Evolutionary conservation across 2,329 filamentous ascomycete genomes (phyloP).

Genomic region (Arthrinium puccinioides): DNA sequence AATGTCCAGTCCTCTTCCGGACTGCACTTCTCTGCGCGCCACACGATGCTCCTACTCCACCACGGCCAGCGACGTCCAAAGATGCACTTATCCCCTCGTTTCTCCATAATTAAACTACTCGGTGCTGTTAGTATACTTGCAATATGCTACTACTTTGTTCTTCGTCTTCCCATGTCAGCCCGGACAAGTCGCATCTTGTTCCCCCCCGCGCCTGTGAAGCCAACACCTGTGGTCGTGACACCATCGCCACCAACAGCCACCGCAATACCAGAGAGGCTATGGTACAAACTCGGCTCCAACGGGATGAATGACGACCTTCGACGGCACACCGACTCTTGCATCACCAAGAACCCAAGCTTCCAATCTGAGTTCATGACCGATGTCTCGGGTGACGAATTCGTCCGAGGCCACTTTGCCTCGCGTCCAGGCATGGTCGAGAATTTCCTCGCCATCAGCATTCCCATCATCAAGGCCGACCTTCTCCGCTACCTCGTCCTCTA

Average conservation of each 20-base stretch:
- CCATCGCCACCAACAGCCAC: neutral
- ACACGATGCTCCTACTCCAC: no score
- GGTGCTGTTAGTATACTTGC: neutral
- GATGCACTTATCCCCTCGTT: neutral
- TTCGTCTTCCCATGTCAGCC: neutral
- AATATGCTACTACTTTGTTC: neutral
- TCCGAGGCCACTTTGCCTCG: constrained; percentile 21
- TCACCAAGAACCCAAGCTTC: constrained; percentile 19
- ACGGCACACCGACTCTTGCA: constrained; percentile 12
- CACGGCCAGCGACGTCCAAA: neutral
- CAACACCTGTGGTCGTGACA: neutral
- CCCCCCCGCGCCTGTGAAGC: neutral
- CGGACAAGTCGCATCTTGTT: neutral
- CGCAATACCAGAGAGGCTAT: constrained; percentile 3
- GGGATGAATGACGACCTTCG: constrained; percentile 3
- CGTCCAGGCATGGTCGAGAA: constrained; percentile 28
- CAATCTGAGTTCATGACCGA: constrained; percentile 24
- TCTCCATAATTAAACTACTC: neutral
- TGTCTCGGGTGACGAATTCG: constrained; percentile 19
- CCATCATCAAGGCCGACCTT: constrained; percentile 33
- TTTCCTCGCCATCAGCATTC: constrained; percentile 24
- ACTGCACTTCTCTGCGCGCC: no score
- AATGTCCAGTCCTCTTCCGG: neutral
- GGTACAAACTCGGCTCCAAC: constrained; percentile 3
- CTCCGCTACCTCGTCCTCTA: constrained; percentile 32